phyloP scores from a whole-genome alignment of 2,329 filamentous ascomycete genomes.

The Podosphaera leucotricha region DNA sequence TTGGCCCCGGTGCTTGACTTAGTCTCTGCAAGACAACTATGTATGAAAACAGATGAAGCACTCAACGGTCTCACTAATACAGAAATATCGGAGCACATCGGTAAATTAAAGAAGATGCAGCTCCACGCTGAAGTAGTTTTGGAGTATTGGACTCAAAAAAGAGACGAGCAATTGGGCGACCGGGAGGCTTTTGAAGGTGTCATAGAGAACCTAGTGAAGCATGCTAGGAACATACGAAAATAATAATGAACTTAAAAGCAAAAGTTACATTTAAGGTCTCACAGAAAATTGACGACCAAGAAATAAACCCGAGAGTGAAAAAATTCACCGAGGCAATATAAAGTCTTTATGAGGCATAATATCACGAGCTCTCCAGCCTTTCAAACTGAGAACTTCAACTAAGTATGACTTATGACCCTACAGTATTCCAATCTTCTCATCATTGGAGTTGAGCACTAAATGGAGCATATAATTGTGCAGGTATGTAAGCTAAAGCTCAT shows the following conservation, averaged over 20 bases:
- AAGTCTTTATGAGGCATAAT: too few relatives aligned
- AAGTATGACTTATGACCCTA: too few relatives aligned
- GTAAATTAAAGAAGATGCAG: slow-evolving; percentile 43
- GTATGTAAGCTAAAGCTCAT: too few relatives aligned
- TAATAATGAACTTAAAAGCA: slow-evolving; percentile 16
- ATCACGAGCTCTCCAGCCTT: too few relatives aligned
- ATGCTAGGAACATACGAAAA: slow-evolving; percentile 66
- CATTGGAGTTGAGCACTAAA: too few relatives aligned
- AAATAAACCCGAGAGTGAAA: too few relatives aligned
- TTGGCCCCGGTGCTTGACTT: slow-evolving; percentile 53
- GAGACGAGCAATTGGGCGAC: slow-evolving; percentile 71
- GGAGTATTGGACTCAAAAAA: slow-evolving; percentile 69
- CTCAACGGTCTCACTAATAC: slow-evolving; percentile 53
- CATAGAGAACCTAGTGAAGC: slow-evolving; percentile 87
- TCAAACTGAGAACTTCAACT: too few relatives aligned
- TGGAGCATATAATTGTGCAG: too few relatives aligned
- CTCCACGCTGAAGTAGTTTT: slow-evolving; percentile 52
- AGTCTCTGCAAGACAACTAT: slow-evolving; percentile 53
- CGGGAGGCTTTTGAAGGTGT: slow-evolving; percentile 89
- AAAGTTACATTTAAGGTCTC: too few relatives aligned
- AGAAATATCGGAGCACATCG: slow-evolving; percentile 52
- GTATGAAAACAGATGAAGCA: slow-evolving; percentile 64
- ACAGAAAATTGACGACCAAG: too few relatives aligned
- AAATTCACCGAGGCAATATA: too few relatives aligned
- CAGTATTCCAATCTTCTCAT: too few relatives aligned